Percentiles rank a stretch among this genome's conserved stretches.
These are phyloP conservation scores for Stentor coeruleus DNA, from an alignment of 73 alveolate species.

Conservation along the genomic window DNA sequence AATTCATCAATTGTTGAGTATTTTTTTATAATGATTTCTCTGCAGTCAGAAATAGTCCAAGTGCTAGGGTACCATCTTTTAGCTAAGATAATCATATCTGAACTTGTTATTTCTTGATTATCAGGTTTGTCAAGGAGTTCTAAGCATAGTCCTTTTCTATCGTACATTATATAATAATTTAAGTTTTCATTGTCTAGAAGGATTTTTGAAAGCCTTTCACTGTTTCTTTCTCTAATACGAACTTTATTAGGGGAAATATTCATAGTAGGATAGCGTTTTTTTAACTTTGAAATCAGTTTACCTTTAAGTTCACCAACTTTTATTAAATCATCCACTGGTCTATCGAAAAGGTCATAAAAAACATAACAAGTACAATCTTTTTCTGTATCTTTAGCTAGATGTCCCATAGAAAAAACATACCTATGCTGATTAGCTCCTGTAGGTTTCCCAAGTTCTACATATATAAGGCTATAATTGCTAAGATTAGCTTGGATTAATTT, in stretches of 20 bases:
- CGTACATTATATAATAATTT: neutral
- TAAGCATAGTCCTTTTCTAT: neutral
- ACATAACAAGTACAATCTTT: neutral
- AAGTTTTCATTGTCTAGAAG: neutral
- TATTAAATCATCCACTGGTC: neutral
- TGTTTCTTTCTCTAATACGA: neutral
- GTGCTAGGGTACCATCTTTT: conserved; percentile 25
- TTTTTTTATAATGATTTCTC: conserved; percentile 21
- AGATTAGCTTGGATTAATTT: neutral
- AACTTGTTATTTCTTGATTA: neutral
- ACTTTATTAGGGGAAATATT: neutral
- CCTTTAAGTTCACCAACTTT: neutral
- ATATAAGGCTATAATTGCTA: neutral
- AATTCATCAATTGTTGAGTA: neutral
- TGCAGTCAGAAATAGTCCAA: neutral
- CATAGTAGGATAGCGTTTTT: conserved; percentile 8
- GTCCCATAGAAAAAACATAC: neutral
- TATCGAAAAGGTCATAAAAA: conserved; percentile 11
- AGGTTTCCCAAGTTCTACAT: conserved; percentile 19
- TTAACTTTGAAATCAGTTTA: neutral
- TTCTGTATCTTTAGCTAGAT: neutral
- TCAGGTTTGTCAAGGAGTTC: neutral
- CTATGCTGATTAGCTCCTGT: neutral
- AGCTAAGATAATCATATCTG: neutral
- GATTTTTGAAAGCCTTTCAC: neutral